These are phyloP conservation scores for Escovopsis sp. DNA, from an alignment of 2,329 filamentous ascomycete species.

Conservation along the genomic window DNA sequence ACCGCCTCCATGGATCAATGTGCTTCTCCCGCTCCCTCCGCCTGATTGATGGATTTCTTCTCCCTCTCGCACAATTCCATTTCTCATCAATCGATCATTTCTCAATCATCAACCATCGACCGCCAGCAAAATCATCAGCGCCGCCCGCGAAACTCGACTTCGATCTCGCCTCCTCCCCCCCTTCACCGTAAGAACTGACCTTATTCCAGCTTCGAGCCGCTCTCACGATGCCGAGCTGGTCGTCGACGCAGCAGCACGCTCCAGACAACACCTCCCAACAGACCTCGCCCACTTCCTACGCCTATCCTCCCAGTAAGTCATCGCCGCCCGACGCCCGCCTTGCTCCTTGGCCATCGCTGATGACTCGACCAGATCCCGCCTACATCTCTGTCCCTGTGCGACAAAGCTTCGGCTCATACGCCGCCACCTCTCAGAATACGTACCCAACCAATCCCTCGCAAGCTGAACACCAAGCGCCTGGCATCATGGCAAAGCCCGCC, in stretches of 20 bases:
- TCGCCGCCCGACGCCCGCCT: background rate
- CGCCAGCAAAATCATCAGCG: background rate
- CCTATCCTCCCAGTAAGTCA: slow-evolving; percentile 25
- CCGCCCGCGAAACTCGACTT: background rate
- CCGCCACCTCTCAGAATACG: slow-evolving; percentile 19
- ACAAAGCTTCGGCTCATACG: slow-evolving; percentile 39
- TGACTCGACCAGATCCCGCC: slow-evolving; percentile 29
- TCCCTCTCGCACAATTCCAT: no score
- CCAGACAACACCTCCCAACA: slow-evolving; percentile 28
- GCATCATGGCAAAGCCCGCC: slow-evolving; percentile 16
- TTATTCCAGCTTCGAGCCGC: slow-evolving; percentile 3
- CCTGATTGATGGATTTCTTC: no score
- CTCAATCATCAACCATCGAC: background rate
- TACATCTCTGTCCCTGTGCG: slow-evolving; percentile 49
- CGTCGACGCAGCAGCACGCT: slow-evolving; percentile 22
- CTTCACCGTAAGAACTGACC: slow-evolving; percentile 6
- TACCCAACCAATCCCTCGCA: slow-evolving; percentile 16
- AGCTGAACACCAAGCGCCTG: slow-evolving; percentile 12
- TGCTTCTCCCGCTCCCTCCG: no score
- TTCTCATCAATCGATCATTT: background rate
- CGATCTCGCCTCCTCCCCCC: background rate
- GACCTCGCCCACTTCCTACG: slow-evolving; percentile 20
- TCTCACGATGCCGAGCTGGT: slow-evolving; percentile 24
- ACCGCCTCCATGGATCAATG: background rate
- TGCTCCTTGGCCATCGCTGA: slow-evolving; percentile 10